Percentiles rank a stretch among this genome's conserved stretches.
phyloP scores from a whole-genome alignment of 2,329 filamentous ascomycete genomes.

The Penicillium sp. region DNA sequence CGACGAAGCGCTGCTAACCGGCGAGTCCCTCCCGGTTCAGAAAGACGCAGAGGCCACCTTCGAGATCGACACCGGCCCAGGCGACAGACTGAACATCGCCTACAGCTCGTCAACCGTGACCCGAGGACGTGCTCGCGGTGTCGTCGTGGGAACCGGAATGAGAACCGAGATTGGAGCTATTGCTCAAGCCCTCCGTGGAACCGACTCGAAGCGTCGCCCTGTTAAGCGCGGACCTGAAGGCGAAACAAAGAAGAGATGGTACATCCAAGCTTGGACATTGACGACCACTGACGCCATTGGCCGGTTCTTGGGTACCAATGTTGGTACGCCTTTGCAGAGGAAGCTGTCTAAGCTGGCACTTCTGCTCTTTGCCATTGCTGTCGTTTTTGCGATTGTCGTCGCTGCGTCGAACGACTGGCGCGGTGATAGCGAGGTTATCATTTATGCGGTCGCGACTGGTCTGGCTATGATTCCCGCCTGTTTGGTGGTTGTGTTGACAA shows the following conservation, averaged over 20 bases:
- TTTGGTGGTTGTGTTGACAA: constrained; percentile 65
- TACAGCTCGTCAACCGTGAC: constrained; percentile 64
- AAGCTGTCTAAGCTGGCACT: constrained; percentile 68
- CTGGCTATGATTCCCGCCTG: constrained; percentile 64
- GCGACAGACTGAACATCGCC: constrained; percentile 61
- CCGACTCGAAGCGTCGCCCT: constrained; percentile 52
- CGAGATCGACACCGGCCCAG: constrained; percentile 54
- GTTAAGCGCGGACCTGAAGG: constrained; percentile 54
- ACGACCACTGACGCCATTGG: constrained; percentile 60
- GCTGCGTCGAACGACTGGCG: constrained; percentile 62
- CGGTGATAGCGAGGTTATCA: constrained; percentile 60
- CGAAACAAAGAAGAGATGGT: constrained; percentile 54
- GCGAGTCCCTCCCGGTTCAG: constrained; percentile 61
- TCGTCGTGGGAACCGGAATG: constrained; percentile 64
- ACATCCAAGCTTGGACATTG: constrained; percentile 52
- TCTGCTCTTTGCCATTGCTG: constrained; percentile 64
- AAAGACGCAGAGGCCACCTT: constrained; percentile 52
- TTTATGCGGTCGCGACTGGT: constrained; percentile 62
- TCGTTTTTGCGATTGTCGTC: constrained; percentile 68
- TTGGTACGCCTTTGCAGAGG: constrained; percentile 68
- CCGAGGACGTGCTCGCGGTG: constrained; percentile 59
- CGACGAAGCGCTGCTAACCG: constrained; percentile 66
- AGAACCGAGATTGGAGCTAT: constrained; percentile 65
- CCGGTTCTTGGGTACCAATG: constrained; percentile 65
- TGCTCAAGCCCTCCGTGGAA: constrained; percentile 61